Evolutionary conservation across 1,284 basidiomycete species (phyloP).

Genomic region (Ustilago cynodontis): DNA sequence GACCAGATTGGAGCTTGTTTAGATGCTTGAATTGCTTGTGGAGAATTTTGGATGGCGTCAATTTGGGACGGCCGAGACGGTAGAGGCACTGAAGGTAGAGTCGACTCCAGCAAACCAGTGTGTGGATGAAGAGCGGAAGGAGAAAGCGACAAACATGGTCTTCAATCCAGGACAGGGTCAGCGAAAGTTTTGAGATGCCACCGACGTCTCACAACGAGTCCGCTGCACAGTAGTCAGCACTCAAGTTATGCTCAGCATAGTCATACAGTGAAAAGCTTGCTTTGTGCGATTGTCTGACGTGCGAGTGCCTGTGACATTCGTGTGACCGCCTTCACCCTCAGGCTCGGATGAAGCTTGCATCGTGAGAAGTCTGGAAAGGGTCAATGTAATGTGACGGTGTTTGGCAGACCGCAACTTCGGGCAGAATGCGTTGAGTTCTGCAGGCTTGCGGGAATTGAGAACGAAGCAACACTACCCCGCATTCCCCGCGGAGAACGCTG

Average conservation of each 20-base stretch:
- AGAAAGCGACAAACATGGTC: slow-evolving; percentile 35
- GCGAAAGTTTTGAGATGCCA: slow-evolving; percentile 19
- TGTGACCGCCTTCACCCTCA: neutral
- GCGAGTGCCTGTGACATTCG: too few species aligned
- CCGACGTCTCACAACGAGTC: too few species aligned
- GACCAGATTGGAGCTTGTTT: slow-evolving; percentile 29
- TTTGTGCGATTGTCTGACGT: too few species aligned
- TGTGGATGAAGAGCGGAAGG: slow-evolving; percentile 24
- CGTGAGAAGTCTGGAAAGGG: neutral
- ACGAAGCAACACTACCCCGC: neutral
- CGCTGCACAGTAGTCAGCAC: too few species aligned
- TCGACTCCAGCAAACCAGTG: slow-evolving; percentile 19
- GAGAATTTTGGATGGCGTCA: slow-evolving; percentile 32
- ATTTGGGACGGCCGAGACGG: slow-evolving; percentile 13
- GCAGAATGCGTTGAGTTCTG: too few species aligned
- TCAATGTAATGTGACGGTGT: neutral
- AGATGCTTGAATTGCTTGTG: slow-evolving; percentile 23
- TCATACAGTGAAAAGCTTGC: too few species aligned
- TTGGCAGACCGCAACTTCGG: neutral
- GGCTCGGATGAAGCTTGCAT: neutral
- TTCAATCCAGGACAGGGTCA: slow-evolving; percentile 26
- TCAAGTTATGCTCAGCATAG: too few species aligned
- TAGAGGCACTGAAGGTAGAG: slow-evolving; percentile 23
- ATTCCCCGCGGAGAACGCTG: neutral
- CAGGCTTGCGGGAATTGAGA: neutral